Conservation (phyloP, 139 green algal species). For the Haematococcus sp. region DNA sequence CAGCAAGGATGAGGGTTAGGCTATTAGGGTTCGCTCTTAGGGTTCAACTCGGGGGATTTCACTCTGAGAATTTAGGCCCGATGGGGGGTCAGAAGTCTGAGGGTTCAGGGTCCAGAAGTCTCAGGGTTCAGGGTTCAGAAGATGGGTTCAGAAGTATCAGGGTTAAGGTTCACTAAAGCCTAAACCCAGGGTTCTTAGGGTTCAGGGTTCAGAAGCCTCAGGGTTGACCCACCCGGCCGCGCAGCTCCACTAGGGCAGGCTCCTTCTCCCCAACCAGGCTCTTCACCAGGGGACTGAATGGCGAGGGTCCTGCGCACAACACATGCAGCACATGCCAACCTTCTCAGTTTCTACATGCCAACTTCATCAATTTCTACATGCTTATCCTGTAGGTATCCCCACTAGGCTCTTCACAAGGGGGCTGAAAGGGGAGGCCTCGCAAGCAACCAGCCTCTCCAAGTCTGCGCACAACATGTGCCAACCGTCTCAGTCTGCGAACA, state of each 20-base stretch:
- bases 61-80: not conserved
- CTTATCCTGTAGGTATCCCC: no score
- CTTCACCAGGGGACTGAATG: constrained; percentile 57
- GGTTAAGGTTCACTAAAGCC: no score
- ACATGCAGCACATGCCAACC: not conserved
- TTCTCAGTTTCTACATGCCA: constrained; percentile 1
- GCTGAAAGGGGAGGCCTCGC: constrained; percentile 59
- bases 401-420: constrained; percentile 50
- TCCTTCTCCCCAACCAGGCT: constrained; percentile 49
- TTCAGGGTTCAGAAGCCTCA: no score
- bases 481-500: not conserved
- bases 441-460: no score
- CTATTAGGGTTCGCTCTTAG: not conserved
- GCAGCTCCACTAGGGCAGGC: constrained; percentile 25
- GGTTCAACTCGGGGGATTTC: not conserved
- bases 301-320: constrained; percentile 17
- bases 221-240: constrained; percentile 40
- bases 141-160: no score
- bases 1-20: not conserved
- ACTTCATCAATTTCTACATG: constrained; percentile 4
- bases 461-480: not conserved
- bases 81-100: no score
- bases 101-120: no score
- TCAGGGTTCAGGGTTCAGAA: no score
- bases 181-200: no score